phyloP scores from a whole-genome alignment of 768 basidiomycete genomes.

The Pisolithus marmoratus region DNA sequence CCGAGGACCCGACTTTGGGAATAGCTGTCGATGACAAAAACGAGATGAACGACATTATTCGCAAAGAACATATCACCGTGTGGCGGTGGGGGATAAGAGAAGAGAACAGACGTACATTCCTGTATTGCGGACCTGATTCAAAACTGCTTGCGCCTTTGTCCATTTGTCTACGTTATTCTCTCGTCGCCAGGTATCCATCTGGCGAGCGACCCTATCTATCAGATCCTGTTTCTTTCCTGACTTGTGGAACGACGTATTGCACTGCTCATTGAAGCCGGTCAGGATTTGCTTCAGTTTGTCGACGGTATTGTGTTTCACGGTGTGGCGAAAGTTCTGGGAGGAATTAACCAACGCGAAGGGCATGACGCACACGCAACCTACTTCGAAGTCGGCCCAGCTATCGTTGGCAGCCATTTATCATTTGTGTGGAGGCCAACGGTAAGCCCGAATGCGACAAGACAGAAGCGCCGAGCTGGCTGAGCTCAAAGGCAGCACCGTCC shows the following conservation, averaged over 20 bases:
- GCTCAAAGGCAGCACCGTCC: constrained; percentile 1
- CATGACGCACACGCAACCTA: constrained; percentile 27
- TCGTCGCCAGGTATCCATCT: constrained; percentile 57
- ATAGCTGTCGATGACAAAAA: constrained; percentile 19
- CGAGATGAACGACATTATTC: constrained; percentile 2
- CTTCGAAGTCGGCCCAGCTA: constrained; percentile 72
- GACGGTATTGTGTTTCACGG: constrained; percentile 73
- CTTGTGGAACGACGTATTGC: constrained; percentile 59
- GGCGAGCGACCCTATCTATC: constrained; percentile 63
- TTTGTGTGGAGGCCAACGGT: constrained; percentile 2
- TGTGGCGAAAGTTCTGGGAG: constrained; percentile 60
- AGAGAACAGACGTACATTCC: constrained; percentile 55
- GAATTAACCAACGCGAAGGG: constrained; percentile 12
- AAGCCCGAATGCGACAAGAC: constrained; percentile 2
- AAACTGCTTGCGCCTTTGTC: constrained; percentile 60
- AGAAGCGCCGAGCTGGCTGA: constrained; percentile 7
- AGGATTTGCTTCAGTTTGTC: constrained; percentile 83
- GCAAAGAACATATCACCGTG: constrained; percentile 3
- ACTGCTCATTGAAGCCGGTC: constrained; percentile 72
- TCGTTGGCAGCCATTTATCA: constrained; percentile 54
- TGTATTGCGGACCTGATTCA: constrained; percentile 58
- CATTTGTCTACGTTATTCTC: constrained; percentile 58
- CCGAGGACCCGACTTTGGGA: constrained; percentile 21
- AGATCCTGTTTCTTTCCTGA: constrained; percentile 85
- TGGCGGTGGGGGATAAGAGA: constrained; percentile 3